These are phyloP conservation scores for Alternaria gaisen DNA, from an alignment of 2,329 filamentous ascomycete genomes.

Conservation along the genomic window DNA sequence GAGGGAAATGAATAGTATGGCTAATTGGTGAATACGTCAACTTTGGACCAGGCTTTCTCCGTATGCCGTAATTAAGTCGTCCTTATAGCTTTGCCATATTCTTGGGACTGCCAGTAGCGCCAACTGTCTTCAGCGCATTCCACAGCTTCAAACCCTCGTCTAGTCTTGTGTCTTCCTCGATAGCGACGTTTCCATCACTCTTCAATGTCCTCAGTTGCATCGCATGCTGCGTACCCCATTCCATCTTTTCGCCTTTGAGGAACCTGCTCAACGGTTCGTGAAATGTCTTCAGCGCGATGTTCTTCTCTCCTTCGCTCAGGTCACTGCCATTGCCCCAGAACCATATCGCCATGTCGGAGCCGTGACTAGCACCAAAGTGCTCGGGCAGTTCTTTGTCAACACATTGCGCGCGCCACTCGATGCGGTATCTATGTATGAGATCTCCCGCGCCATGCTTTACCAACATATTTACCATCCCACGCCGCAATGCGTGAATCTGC, in stretches of 20 bases:
- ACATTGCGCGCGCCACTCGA: constrained; percentile 63
- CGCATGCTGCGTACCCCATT: constrained; percentile 51
- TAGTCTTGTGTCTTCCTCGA: constrained; percentile 58
- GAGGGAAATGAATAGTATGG: no score
- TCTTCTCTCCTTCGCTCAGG: constrained; percentile 57
- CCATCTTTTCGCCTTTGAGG: constrained; percentile 51
- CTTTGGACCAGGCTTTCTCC: background rate
- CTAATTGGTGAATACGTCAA: background rate
- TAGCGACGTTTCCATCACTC: constrained; percentile 56
- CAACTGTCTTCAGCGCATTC: constrained; percentile 49
- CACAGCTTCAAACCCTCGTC: constrained; percentile 60
- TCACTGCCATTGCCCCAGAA: constrained; percentile 62
- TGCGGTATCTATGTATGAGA: constrained; percentile 62
- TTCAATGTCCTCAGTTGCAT: constrained; percentile 57
- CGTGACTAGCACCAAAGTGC: constrained; percentile 64
- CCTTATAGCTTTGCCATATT: constrained; percentile 19
- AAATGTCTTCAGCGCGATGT: constrained; percentile 48
- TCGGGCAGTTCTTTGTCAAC: constrained; percentile 54
- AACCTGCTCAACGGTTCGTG: constrained; percentile 53
- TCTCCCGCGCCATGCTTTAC: constrained; percentile 54
- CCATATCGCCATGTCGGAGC: constrained; percentile 64
- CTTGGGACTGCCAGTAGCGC: constrained; percentile 20
- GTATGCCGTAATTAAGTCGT: background rate
- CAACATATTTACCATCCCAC: constrained; percentile 60
- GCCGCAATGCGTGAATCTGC: constrained; percentile 63